These are phyloP conservation scores for Diutina catenulata DNA, from an alignment of 1,139 yeast species.

Conservation along the genomic window DNA sequence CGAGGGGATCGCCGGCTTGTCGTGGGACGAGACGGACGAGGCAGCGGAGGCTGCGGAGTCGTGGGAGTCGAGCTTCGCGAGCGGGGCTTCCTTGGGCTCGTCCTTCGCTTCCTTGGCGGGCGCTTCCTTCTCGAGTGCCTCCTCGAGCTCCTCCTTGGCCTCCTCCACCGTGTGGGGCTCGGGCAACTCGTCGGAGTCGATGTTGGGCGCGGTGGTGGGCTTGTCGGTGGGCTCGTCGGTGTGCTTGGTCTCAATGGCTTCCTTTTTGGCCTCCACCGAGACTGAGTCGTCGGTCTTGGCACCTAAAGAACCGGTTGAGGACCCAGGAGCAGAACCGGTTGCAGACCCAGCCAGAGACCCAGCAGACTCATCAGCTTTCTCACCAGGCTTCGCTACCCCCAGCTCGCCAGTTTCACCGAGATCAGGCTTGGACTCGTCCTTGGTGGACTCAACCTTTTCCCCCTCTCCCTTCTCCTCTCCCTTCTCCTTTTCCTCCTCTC, in stretches of 20 bases:
- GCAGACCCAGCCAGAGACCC: not conserved
- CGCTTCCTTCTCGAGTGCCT: too few species aligned
- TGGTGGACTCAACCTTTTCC: not conserved
- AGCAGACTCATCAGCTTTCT: not conserved
- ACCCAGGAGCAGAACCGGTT: too few species aligned
- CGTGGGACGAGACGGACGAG: not conserved
- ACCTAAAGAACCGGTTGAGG: too few species aligned
- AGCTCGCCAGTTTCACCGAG: not conserved
- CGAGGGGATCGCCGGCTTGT: not conserved
- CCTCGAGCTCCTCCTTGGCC: not conserved
- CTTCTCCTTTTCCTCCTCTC: not conserved
- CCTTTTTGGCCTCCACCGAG: not conserved
- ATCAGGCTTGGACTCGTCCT: not conserved
- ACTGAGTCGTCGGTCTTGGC: too few species aligned
- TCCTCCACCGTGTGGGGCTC: not conserved
- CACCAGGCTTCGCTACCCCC: conserved; percentile 6
- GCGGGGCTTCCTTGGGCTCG: not conserved
- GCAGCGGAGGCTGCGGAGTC: conserved; percentile 5
- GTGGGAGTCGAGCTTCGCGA: conserved; percentile 1
- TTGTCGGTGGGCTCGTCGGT: too few species aligned
- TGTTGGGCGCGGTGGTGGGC: too few species aligned
- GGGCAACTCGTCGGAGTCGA: not conserved
- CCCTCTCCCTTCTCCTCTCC: not conserved
- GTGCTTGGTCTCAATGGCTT: not conserved
- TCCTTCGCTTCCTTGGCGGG: too few species aligned